phyloP scores from a whole-genome alignment of 2,329 filamentous ascomycete species.

The Mycosphaerella sp. region DNA sequence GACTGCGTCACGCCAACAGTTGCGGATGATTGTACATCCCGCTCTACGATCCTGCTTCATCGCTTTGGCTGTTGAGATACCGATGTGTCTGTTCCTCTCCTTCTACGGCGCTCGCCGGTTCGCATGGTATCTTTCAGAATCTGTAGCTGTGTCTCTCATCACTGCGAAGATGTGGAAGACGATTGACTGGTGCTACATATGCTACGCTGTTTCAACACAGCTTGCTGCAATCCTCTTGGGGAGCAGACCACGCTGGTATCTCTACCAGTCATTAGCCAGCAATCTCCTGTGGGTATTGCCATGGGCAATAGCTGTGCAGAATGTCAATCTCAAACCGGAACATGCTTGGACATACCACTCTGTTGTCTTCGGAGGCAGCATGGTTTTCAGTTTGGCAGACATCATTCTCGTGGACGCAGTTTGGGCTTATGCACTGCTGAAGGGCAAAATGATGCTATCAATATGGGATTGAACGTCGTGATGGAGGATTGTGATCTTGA shows the following conservation, averaged over 20 bases:
- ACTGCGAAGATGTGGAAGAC: slow-evolving; percentile 59
- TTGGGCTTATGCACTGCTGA: slow-evolving; percentile 49
- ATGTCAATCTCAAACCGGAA: slow-evolving; percentile 40
- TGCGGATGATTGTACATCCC: slow-evolving; percentile 42
- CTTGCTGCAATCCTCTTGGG: slow-evolving; percentile 59
- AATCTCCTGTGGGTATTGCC: slow-evolving; percentile 64
- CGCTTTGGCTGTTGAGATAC: slow-evolving; percentile 54
- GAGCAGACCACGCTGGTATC: slow-evolving; percentile 59
- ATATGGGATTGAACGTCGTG: not conserved
- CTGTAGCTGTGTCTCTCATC: slow-evolving; percentile 52
- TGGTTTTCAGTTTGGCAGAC: slow-evolving; percentile 60
- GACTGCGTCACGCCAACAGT: slow-evolving; percentile 13
- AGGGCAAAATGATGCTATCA: slow-evolving; percentile 35
- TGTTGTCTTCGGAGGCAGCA: slow-evolving; percentile 60
- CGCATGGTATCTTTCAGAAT: slow-evolving; percentile 55
- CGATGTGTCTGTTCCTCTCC: slow-evolving; percentile 57
- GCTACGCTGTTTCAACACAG: slow-evolving; percentile 61
- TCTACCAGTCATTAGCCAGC: slow-evolving; percentile 59
- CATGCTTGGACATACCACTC: slow-evolving; percentile 63
- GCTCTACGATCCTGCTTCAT: slow-evolving; percentile 49
- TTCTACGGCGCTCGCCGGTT: slow-evolving; percentile 53
- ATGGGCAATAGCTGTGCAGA: slow-evolving; percentile 60
- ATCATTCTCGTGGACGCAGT: slow-evolving; percentile 45
- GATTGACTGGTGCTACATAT: slow-evolving; percentile 57
- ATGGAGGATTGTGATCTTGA: no score